phyloP scores from a whole-genome alignment of 2,329 filamentous ascomycete species.

The Juglanconis sp. region DNA sequence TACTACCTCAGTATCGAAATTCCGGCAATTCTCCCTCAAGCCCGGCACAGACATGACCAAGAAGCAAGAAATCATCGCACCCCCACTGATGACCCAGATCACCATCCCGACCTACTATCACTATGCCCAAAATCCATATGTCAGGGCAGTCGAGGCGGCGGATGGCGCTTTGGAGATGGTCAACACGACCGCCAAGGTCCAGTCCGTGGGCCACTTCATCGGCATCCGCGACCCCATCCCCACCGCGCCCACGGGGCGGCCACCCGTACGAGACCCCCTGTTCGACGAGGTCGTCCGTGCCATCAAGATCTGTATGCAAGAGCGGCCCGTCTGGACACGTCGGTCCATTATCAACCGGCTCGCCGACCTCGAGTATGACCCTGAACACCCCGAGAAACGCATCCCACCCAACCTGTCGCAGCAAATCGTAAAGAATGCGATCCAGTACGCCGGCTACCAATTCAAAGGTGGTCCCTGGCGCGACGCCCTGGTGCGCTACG shows the following conservation, averaged over 20 bases:
- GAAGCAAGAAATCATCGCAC: constrained; percentile 71
- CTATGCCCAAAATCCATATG: constrained; percentile 82
- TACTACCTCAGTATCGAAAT: constrained; percentile 40
- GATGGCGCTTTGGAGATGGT: constrained; percentile 49
- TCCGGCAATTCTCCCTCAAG: constrained; percentile 64
- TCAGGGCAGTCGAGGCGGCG: constrained; percentile 59
- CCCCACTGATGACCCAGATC: constrained; percentile 73
- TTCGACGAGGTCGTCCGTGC: constrained; percentile 63
- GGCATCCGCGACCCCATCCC: constrained; percentile 59
- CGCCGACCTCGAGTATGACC: constrained; percentile 11
- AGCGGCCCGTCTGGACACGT: constrained; percentile 82
- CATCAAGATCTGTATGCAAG: constrained; percentile 63
- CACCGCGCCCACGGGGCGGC: constrained; percentile 57
- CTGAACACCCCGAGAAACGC: constrained; percentile 35
- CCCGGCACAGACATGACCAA: constrained; percentile 56
- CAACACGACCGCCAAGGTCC: constrained; percentile 56
- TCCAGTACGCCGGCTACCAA: constrained; percentile 85
- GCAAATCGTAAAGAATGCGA: constrained; percentile 66
- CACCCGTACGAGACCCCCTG: constrained; percentile 56
- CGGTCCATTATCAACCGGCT: constrained; percentile 76
- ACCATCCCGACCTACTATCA: constrained; percentile 73
- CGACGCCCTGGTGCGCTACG: constrained; percentile 81
- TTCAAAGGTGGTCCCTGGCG: constrained; percentile 92
- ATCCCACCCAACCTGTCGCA: constrained; percentile 32
- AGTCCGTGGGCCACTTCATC: constrained; percentile 57